These are phyloP conservation scores for Sporothrix phasma DNA, from an alignment of 2,329 filamentous ascomycete genomes.

Conservation along the genomic window DNA sequence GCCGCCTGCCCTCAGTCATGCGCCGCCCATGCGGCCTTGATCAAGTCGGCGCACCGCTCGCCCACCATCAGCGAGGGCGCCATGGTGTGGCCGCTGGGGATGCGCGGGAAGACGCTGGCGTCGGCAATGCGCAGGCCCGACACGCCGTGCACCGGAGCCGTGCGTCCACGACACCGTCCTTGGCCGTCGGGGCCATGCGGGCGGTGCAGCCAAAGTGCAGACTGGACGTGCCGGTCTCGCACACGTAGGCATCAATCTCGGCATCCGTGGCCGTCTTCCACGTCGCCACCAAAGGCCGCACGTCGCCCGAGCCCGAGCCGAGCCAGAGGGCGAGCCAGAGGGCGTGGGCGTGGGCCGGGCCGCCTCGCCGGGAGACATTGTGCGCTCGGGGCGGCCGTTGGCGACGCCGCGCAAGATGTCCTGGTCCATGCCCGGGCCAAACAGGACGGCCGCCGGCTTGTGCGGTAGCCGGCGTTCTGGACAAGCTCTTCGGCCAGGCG, in stretches of 20 bases:
- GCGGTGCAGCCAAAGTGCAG: slow-evolving; percentile 35
- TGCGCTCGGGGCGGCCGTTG: background rate
- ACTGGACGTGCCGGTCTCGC: slow-evolving; percentile 18
- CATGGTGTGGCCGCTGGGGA: slow-evolving; percentile 25
- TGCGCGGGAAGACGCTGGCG: slow-evolving; percentile 25
- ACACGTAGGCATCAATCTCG: slow-evolving; percentile 25
- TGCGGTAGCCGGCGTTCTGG: slow-evolving; percentile 21
- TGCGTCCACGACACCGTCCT: slow-evolving; percentile 22
- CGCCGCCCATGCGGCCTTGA: slow-evolving; percentile 19
- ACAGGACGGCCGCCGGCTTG: slow-evolving; percentile 19
- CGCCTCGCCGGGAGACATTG: background rate
- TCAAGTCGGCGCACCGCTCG: slow-evolving; percentile 25
- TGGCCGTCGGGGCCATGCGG: slow-evolving; percentile 24
- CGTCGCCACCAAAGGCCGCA: slow-evolving; percentile 10
- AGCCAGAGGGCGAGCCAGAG: too few species aligned
- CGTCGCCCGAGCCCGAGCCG: background rate
- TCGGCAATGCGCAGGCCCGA: slow-evolving; percentile 21
- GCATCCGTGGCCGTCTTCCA: slow-evolving; percentile 24
- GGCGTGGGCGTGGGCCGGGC: background rate
- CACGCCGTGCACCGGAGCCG: slow-evolving; percentile 21
- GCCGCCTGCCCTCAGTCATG: background rate
- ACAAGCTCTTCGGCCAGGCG: slow-evolving; percentile 24
- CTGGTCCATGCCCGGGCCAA: slow-evolving; percentile 22
- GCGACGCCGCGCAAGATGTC: slow-evolving; percentile 13
- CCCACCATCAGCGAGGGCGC: slow-evolving; percentile 25